phyloP scores from a whole-genome alignment of 345 rosid genomes.

The Syzygium aromaticum region DNA sequence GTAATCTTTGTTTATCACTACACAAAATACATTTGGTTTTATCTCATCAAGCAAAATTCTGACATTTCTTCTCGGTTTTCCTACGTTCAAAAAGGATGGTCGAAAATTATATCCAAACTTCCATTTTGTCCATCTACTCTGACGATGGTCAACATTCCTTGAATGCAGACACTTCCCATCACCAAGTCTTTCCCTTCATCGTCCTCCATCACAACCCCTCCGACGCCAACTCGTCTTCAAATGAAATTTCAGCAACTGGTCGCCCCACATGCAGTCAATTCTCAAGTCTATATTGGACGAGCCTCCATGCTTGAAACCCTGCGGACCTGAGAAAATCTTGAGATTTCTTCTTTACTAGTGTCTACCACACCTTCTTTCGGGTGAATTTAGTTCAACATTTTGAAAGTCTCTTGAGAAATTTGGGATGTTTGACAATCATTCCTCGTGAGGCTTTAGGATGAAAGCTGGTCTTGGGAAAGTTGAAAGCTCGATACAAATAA shows the following conservation, averaged over 20 bases:
- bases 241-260: background rate
- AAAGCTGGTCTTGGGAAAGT: no score
- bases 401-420: no score
- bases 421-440: no score
- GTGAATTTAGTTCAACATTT: no score
- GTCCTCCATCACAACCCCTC: background rate
- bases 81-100: background rate
- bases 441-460: no score
- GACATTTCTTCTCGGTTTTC: background rate
- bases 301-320: background rate
- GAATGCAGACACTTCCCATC: background rate
- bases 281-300: background rate
- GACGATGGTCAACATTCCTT: background rate
- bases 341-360: background rate
- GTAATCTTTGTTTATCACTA: background rate
- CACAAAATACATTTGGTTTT: background rate
- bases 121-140: background rate
- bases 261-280: background rate
- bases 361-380: background rate
- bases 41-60: background rate
- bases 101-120: background rate
- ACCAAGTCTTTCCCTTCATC: background rate
- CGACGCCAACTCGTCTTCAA: background rate
- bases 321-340: background rate
- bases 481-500: no score